phyloP scores from a whole-genome alignment of 495 filamentous ascomycete genomes.

The Saxispiralis lemnorum region DNA sequence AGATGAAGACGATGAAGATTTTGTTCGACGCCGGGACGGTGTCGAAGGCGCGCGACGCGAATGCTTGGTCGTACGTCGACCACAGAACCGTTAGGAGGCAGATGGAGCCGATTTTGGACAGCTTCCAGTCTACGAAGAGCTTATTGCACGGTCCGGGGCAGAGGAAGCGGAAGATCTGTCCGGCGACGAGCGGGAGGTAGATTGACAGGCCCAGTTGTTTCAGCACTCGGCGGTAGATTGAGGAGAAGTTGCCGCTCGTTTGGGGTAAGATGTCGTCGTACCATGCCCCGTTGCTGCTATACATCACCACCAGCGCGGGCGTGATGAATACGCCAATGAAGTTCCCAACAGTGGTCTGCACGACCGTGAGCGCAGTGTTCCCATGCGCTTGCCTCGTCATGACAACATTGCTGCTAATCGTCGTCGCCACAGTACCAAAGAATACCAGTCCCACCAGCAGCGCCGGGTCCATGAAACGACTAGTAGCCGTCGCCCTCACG shows the following conservation, averaged over 20 bases:
- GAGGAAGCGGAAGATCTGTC: constrained; percentile 21
- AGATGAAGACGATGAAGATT: constrained; percentile 28
- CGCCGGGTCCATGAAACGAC: constrained; percentile 27
- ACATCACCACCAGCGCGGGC: constrained; percentile 26
- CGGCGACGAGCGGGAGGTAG: constrained; percentile 26
- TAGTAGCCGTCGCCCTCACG: constrained; percentile 23
- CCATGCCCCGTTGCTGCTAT: constrained; percentile 22
- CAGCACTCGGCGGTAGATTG: constrained; percentile 25
- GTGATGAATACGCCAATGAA: constrained; percentile 28
- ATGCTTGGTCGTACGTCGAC: constrained; percentile 29
- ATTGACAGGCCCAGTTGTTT: constrained; percentile 28
- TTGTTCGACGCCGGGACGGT: constrained; percentile 21
- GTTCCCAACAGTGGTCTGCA: constrained; percentile 29
- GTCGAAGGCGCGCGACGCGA: constrained; percentile 23
- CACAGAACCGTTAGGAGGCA: constrained; percentile 25
- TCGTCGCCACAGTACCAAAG: constrained; percentile 24
- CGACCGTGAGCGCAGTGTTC: constrained; percentile 26
- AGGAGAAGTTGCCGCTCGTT: constrained; percentile 14
- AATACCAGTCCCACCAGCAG: constrained; percentile 28
- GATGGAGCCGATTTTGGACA: constrained; percentile 23
- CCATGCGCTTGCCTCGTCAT: constrained; percentile 30
- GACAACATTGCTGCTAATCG: constrained; percentile 27
- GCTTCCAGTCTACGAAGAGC: constrained; percentile 23
- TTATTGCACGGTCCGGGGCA: constrained; percentile 20
- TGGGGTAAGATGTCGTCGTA: constrained; percentile 25